phyloP scores from a whole-genome alignment of 1,284 basidiomycete genomes.

The Ganoderma lucidum region DNA sequence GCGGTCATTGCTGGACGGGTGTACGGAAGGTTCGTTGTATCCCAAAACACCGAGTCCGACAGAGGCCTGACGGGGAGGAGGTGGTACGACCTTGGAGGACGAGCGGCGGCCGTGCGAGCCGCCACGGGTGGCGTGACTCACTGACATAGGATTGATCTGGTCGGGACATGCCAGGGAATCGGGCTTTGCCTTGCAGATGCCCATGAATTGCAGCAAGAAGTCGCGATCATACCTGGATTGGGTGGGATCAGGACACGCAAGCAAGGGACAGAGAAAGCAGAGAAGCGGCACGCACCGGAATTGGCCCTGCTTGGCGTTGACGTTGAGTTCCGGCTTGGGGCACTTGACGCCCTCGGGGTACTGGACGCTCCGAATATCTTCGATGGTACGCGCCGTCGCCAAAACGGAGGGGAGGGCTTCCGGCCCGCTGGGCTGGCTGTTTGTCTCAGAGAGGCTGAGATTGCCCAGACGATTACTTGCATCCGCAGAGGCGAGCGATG shows the following conservation, averaged over 20 bases:
- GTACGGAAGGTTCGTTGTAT: slow-evolving; percentile 52
- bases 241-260: no score
- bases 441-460: slow-evolving; percentile 68
- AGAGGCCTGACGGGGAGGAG: slow-evolving; percentile 56
- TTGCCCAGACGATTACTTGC: slow-evolving; percentile 70
- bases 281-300: slow-evolving; percentile 69
- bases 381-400: slow-evolving; percentile 81
- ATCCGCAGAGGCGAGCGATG: slow-evolving; percentile 47
- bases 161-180: slow-evolving; percentile 90
- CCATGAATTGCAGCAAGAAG: slow-evolving; percentile 98
- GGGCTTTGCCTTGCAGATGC: slow-evolving; percentile 94
- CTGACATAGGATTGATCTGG: slow-evolving; percentile 89
- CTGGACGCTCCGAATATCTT: slow-evolving; percentile 79
- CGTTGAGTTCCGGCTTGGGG: slow-evolving; percentile 88
- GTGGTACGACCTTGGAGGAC: slow-evolving; percentile 49
- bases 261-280: slow-evolving; percentile 5
- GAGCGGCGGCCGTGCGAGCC: slow-evolving; percentile 61
- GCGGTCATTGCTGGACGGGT: slow-evolving; percentile 75
- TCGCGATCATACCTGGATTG: slow-evolving; percentile 89
- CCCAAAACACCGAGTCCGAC: slow-evolving; percentile 65
- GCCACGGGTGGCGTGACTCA: slow-evolving; percentile 69
- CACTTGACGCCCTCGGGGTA: slow-evolving; percentile 91
- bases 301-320: slow-evolving; percentile 86
- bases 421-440: slow-evolving; percentile 47
- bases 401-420: slow-evolving; percentile 71